phyloP scores from a whole-genome alignment of 2,329 filamentous ascomycete species.

The Passalora sequoiae region DNA sequence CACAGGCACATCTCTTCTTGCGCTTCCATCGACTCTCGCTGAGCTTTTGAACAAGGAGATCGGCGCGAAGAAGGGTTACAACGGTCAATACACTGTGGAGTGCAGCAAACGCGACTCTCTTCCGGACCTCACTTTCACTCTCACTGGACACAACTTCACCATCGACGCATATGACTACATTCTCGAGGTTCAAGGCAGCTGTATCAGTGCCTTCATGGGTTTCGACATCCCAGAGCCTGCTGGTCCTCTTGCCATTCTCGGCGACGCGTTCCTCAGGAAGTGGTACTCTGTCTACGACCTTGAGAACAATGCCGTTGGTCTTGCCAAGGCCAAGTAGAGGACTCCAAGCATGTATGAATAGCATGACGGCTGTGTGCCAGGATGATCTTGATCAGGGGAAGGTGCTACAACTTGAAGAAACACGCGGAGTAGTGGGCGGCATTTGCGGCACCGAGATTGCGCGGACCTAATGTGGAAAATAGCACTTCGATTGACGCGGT shows the following conservation, averaged over 20 bases:
- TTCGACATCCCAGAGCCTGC: constrained; percentile 80
- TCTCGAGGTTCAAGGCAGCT: constrained; percentile 88
- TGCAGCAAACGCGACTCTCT: constrained; percentile 77
- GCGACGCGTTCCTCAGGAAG: constrained; percentile 73
- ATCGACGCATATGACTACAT: constrained; percentile 90
- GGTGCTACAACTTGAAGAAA: neutral
- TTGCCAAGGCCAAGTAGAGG: constrained; percentile 72
- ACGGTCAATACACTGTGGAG: constrained; percentile 92
- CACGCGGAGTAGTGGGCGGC: neutral
- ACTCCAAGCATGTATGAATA: neutral
- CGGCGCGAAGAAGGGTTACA: constrained; percentile 95
- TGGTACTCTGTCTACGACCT: constrained; percentile 98
- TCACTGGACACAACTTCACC: constrained; percentile 87
- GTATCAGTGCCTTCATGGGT: constrained; percentile 95
- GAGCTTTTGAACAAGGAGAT: constrained; percentile 97
- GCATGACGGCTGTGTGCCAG: neutral
- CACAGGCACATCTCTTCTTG: constrained; percentile 96
- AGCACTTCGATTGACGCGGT: constrained; percentile 1
- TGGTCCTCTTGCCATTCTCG: constrained; percentile 89
- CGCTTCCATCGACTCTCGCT: constrained; percentile 82
- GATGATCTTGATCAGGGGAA: neutral
- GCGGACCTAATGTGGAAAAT: constrained; percentile 13
- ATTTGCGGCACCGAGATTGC: constrained; percentile 2
- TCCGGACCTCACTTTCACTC: constrained; percentile 85
- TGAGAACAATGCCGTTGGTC: constrained; percentile 78